Evolutionary conservation across 257 asterid species (phyloP).

Genomic region (Handroanthus guayacan): DNA sequence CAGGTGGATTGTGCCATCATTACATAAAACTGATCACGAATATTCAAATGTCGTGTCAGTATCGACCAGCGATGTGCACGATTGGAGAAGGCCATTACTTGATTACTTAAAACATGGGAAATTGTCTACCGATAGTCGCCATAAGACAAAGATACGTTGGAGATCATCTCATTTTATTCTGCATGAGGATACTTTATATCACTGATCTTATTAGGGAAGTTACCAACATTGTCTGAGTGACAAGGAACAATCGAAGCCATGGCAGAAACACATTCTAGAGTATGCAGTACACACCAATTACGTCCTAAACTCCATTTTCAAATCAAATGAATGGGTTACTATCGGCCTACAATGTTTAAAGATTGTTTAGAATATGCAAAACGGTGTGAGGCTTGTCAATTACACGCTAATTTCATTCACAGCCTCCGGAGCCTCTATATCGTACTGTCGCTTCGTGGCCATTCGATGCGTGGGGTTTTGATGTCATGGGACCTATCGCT

Average conservation of each 20-base stretch:
- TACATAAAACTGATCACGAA: no score
- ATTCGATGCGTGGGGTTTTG: constrained; percentile 8
- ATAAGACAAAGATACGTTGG: background rate
- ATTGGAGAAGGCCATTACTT: no score
- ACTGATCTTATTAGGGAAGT: background rate
- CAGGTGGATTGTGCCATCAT: no score
- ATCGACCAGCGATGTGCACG: no score
- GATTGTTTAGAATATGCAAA: background rate
- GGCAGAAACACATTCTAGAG: background rate
- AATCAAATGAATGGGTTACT: background rate
- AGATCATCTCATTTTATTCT: background rate
- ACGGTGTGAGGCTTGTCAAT: background rate
- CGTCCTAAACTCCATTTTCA: background rate
- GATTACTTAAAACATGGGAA: no score
- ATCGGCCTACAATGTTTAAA: background rate
- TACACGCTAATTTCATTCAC: background rate
- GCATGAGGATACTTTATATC: background rate
- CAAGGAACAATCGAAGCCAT: background rate
- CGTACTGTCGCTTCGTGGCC: background rate
- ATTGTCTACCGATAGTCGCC: background rate
- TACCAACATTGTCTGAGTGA: background rate
- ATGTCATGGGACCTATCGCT: background rate
- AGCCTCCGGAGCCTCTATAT: background rate
- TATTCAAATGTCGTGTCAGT: no score
- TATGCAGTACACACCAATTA: background rate